Evolutionary conservation across 2,329 filamentous ascomycete genomes (phyloP).

Genomic region (Cyphellophora attinorum): DNA sequence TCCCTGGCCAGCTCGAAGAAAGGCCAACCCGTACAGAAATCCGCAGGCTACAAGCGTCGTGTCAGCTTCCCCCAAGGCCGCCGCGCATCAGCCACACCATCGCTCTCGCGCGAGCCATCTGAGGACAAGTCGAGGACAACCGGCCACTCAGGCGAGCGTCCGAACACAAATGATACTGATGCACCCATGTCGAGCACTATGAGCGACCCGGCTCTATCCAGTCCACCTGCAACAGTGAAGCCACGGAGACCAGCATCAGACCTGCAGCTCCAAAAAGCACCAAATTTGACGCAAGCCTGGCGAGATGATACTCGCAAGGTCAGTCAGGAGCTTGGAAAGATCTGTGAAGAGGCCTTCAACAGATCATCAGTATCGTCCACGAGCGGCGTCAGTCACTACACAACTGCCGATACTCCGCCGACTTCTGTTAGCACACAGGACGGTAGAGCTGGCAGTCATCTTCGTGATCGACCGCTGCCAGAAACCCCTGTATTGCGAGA

Average conservation of each 20-base stretch:
- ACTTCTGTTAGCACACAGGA: constrained; percentile 32
- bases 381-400: constrained; percentile 27
- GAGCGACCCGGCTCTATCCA: constrained; percentile 30
- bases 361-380: constrained; percentile 47
- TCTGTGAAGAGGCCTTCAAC: constrained; percentile 89
- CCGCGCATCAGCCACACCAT: constrained; percentile 26
- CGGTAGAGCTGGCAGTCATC: constrained; percentile 10
- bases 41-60: constrained; percentile 48
- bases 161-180: constrained; percentile 17
- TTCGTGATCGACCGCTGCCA: constrained; percentile 32
- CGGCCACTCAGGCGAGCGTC: no score
- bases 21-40: constrained; percentile 29
- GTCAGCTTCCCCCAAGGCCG: constrained; percentile 54
- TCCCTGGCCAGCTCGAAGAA: constrained; percentile 39
- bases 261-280: constrained; percentile 31
- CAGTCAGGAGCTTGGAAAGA: constrained; percentile 74
- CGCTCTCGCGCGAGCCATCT: no score
- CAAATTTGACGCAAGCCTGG: constrained; percentile 41
- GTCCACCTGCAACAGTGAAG: constrained; percentile 29
- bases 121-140: no score
- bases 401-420: constrained; percentile 41
- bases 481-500: constrained; percentile 39
- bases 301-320: constrained; percentile 75
- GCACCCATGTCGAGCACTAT: constrained; percentile 17
- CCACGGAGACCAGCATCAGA: constrained; percentile 20